phyloP scores from a whole-genome alignment of 2,329 filamentous ascomycete species.

The Aspergillus viridinutans region DNA sequence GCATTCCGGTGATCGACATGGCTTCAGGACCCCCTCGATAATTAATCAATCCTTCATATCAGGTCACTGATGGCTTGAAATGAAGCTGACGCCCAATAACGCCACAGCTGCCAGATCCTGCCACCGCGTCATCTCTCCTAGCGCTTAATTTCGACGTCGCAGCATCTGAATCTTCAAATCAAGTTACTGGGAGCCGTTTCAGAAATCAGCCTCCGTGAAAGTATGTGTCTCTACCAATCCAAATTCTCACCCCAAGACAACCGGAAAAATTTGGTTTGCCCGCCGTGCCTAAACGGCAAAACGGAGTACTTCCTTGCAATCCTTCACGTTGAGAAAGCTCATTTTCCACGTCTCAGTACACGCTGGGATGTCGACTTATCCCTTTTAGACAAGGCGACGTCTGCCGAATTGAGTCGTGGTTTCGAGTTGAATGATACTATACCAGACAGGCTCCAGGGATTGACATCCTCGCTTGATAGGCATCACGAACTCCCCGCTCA shows the following conservation, averaged over 20 bases:
- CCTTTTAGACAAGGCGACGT: neutral
- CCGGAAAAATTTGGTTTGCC: neutral
- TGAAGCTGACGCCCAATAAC: conserved; percentile 9
- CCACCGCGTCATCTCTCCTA: conserved; percentile 9
- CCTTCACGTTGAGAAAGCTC: neutral
- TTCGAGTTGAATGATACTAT: neutral
- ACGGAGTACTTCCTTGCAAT: neutral
- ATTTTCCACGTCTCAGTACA: neutral
- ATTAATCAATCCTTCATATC: conserved; percentile 14
- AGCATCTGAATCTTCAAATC: neutral
- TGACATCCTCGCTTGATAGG: neutral
- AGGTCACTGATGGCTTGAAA: conserved; percentile 6
- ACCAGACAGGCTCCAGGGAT: neutral
- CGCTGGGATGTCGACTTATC: neutral
- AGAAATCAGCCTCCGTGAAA: neutral
- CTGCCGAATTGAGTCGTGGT: neutral
- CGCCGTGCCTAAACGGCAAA: neutral
- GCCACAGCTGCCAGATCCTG: conserved; percentile 9
- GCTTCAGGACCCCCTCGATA: conserved; percentile 7
- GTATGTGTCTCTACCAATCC: neutral
- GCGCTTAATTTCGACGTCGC: conserved; percentile 2
- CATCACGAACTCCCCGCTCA: neutral
- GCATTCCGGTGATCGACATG: conserved; percentile 17
- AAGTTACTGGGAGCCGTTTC: neutral
- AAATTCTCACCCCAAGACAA: neutral